These are phyloP conservation scores for Ganoderma sp. DNA, from an alignment of 1,284 basidiomycete genomes.

Conservation along the genomic window DNA sequence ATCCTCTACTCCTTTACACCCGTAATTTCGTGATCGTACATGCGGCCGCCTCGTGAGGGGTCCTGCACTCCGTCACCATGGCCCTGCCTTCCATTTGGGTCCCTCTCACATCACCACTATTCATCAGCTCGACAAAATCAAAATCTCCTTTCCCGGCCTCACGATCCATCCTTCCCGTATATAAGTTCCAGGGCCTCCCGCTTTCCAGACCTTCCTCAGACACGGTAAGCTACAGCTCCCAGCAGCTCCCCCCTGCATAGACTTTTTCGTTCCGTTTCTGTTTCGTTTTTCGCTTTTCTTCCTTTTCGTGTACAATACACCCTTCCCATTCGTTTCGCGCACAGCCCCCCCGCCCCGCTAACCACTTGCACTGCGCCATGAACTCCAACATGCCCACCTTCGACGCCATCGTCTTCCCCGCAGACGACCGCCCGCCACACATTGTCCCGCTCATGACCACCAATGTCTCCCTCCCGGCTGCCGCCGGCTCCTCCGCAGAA, in stretches of 20 bases:
- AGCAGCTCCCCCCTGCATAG: slow-evolving; percentile 22
- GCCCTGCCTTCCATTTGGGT: slow-evolving; percentile 5
- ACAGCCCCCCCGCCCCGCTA: slow-evolving; percentile 8
- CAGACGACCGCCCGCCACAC: slow-evolving; percentile 62
- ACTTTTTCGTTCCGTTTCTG: slow-evolving; percentile 16
- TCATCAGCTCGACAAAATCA: neutral
- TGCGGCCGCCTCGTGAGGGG: slow-evolving; percentile 25
- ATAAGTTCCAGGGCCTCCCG: slow-evolving; percentile 28
- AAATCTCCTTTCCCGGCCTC: slow-evolving; percentile 18
- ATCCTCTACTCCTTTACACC: slow-evolving; percentile 18
- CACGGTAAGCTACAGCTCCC: slow-evolving; percentile 26
- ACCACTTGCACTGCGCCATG: slow-evolving; percentile 45
- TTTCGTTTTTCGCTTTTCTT: slow-evolving; percentile 16
- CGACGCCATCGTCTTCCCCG: slow-evolving; percentile 56
- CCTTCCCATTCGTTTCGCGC: slow-evolving; percentile 13
- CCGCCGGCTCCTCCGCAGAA: slow-evolving; percentile 34
- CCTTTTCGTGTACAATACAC: slow-evolving; percentile 31
- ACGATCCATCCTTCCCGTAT: slow-evolving; percentile 23
- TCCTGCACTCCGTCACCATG: slow-evolving; percentile 17
- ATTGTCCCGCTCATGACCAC: slow-evolving; percentile 75
- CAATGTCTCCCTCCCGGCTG: slow-evolving; percentile 53
- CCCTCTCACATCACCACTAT: neutral
- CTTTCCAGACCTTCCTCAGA: slow-evolving; percentile 23
- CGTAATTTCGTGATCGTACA: slow-evolving; percentile 20
- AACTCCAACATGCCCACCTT: slow-evolving; percentile 58